Percentiles rank a stretch among this genome's conserved stretches.
Evolutionary conservation across 2,329 filamentous ascomycete species (phyloP).

Genomic region (Ilyonectria sp.): DNA sequence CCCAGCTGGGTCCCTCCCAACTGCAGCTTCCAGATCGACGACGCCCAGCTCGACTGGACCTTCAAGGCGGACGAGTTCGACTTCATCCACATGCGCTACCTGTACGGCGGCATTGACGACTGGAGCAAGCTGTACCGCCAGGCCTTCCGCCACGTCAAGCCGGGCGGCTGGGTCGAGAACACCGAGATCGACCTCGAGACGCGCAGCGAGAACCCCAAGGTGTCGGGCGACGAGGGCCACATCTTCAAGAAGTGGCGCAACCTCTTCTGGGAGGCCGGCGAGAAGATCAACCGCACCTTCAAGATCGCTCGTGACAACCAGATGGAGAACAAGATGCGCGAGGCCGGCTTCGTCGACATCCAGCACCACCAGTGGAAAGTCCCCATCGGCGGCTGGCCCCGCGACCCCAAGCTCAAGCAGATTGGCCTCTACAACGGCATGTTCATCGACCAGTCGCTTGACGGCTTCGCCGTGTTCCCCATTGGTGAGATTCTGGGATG

Average conservation of each 20-base stretch:
- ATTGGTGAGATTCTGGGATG: conserved; percentile 49
- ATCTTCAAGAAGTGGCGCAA: conserved; percentile 48
- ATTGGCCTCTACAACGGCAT: conserved; percentile 54
- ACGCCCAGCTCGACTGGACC: conserved; percentile 61
- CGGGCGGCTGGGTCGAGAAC: conserved; percentile 50
- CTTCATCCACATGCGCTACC: conserved; percentile 70
- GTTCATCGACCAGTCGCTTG: conserved; percentile 46
- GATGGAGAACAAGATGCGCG: conserved; percentile 41
- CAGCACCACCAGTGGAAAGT: conserved; percentile 52
- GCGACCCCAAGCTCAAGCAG: conserved; percentile 58
- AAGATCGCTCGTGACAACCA: conserved; percentile 38
- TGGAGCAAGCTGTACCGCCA: conserved; percentile 70
- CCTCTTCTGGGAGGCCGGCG: conserved; percentile 47
- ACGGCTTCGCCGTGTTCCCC: conserved; percentile 48
- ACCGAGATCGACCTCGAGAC: conserved; percentile 41
- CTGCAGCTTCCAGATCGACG: conserved; percentile 53
- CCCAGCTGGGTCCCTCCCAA: conserved; percentile 51
- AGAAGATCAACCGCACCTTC: conserved; percentile 47
- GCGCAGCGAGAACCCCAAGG: conserved; percentile 28
- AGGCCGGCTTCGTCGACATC: conserved; percentile 55
- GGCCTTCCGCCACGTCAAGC: conserved; percentile 64
- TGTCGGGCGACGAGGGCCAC: conserved; percentile 29
- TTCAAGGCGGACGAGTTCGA: conserved; percentile 62
- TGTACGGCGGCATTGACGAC: conserved; percentile 70
- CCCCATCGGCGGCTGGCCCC: conserved; percentile 60